Evolutionary conservation across 148 eudicot species (phyloP), one percentile per base, ranked within the genome.

Genomic region (Fagopyrum homotropicum): DNA sequence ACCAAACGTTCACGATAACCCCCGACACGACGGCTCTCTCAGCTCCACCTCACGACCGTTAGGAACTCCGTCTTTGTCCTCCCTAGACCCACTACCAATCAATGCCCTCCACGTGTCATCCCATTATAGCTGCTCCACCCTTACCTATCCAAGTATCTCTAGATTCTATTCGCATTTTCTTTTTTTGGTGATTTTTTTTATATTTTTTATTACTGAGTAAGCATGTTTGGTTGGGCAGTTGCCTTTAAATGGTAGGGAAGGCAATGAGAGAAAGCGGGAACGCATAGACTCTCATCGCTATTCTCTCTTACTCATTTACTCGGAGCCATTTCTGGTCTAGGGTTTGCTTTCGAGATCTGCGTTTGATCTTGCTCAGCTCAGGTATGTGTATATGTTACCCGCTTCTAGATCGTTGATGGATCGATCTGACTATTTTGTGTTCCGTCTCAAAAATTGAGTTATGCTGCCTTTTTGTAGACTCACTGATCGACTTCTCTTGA

Each of bases 231-330:
- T 5, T 35, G 45, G 71, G 71, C 71, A 46, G 71, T 66, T 66
- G 71, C 73, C 75, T 75, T 66, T 75, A 79, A 54, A 54, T 69
- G 81, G 49, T 26, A 57, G 17, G 35, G 22, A 19, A 2, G 71
- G 63, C 56, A 19, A 72, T 54, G 77, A 0, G 8, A 44, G 71
- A 59, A 59, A 72, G 75, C 80, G 80, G 75, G 75, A 72, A 77
- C 72, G 59, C 56, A 57, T 70, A 43, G 16, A 7, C 64, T 9
- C 61, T 30, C 60, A 14, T 19, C 72, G 54, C 61, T 54, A 6
- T 57, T 57, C 64, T 19, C 64, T 74, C 71, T 16, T 40, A n/a
- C 69, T 4, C n/a, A 40, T 26, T 16, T 40, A n/a, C 69, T 9
- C n/a, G 22, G 30, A 15, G 57, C 45, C 45, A 73, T 22, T 30